A percentile compares a stretch with the other conserved stretches of the same genome.
Evolutionary conservation across 2,329 filamentous ascomycete genomes (phyloP).

Genomic region (Stachybotrys echinatus): DNA sequence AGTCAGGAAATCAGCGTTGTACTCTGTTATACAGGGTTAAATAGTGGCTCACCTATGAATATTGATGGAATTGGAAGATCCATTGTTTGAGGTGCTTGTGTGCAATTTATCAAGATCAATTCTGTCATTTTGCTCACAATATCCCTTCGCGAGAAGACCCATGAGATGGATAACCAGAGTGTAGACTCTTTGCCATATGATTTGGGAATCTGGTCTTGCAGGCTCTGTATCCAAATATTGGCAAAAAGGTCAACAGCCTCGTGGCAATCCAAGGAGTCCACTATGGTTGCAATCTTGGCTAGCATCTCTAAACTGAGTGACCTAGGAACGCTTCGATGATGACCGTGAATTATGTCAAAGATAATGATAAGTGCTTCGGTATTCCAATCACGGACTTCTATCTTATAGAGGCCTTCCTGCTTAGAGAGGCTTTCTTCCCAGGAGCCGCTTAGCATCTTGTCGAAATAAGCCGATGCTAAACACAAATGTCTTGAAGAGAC

Average conservation of each 20-base stretch:
- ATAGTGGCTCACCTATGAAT: background rate
- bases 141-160: background rate
- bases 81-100: background rate
- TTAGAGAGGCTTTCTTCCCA: background rate
- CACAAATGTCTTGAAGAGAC: slow-evolving; percentile 2
- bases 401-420: background rate
- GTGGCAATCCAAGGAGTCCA: slow-evolving; percentile 5
- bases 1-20: background rate
- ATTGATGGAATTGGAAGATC: background rate
- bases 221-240: background rate
- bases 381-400: background rate
- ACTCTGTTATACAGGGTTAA: background rate
- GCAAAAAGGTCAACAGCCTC: slow-evolving; percentile 14
- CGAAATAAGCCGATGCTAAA: background rate
- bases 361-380: background rate
- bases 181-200: background rate
- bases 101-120: background rate
- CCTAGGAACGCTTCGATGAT: background rate
- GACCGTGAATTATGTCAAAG: slow-evolving; percentile 1
- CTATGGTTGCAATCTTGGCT: slow-evolving; percentile 2
- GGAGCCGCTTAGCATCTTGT: background rate
- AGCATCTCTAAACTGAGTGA: background rate
- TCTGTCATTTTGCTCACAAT: background rate
- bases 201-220: background rate
- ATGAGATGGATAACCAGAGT: background rate